These are phyloP conservation scores for Tausonia pullulans DNA, from an alignment of 1,284 basidiomycete genomes.

Conservation along the genomic window DNA sequence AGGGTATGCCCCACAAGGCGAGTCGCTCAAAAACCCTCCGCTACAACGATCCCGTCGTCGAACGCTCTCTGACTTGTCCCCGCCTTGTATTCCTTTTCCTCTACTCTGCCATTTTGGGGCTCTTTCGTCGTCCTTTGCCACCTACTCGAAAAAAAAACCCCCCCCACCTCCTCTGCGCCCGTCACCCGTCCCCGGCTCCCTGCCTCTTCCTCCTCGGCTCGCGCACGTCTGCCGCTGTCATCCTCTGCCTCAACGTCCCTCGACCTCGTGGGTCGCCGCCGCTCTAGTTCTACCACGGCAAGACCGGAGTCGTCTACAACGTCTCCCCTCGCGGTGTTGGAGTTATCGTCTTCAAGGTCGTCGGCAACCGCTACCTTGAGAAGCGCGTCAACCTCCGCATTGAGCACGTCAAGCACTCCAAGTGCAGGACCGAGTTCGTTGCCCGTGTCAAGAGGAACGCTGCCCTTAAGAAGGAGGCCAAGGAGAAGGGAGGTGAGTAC, in stretches of 20 bases:
- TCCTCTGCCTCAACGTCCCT: not conserved
- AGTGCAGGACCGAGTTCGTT: constrained; percentile 97
- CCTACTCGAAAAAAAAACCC: too few species aligned
- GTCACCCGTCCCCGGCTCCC: too few species aligned
- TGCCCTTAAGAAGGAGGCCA: constrained; percentile 68
- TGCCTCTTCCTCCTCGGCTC: too few species aligned
- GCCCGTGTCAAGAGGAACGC: constrained; percentile 93
- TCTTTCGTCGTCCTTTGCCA: too few species aligned
- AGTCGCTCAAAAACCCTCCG: constrained; percentile 16
- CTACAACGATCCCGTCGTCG: not conserved
- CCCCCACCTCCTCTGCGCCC: too few species aligned
- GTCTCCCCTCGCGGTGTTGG: constrained; percentile 90
- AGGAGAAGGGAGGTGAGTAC: constrained; percentile 73
- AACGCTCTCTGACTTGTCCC: not conserved
- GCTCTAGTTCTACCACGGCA: constrained; percentile 36
- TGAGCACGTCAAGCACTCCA: constrained; percentile 97
- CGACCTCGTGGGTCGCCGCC: not conserved
- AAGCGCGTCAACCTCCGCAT: constrained; percentile 99
- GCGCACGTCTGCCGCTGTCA: not conserved
- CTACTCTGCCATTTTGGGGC: not conserved
- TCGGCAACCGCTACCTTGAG: constrained; percentile 98
- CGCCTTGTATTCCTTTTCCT: not conserved
- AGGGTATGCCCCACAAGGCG: constrained; percentile 97
- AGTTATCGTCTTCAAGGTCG: constrained; percentile 96
- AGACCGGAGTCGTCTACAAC: constrained; percentile 96